phyloP scores from a whole-genome alignment of 257 asterid species.

The Coffea canephora region DNA sequence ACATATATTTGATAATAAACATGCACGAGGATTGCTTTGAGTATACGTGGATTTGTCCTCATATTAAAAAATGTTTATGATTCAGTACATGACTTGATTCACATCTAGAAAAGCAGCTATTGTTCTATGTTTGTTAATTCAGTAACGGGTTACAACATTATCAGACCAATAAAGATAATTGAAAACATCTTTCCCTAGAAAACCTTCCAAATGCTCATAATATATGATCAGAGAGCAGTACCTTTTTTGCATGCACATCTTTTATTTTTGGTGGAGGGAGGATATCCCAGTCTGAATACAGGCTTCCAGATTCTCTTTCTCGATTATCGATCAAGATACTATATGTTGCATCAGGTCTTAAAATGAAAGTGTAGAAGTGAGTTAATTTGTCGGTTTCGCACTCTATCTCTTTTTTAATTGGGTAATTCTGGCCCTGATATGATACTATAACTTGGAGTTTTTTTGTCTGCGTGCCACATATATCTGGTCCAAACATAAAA shows the following conservation, averaged over 20 bases:
- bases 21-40: neutral
- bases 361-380: constrained; percentile 82
- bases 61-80: neutral
- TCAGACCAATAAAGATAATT: neutral
- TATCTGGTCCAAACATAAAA: constrained; percentile 95
- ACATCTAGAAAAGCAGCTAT: neutral
- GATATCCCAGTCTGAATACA: constrained; percentile 90
- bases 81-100: neutral
- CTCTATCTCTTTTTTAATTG: constrained; percentile 80
- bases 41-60: neutral
- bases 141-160: neutral
- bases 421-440: constrained; percentile 85
- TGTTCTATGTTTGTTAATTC: neutral
- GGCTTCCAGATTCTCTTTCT: constrained; percentile 86
- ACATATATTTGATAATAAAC: neutral
- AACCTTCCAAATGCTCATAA: neutral
- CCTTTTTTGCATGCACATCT: constrained; percentile 72
- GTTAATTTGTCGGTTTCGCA: constrained; percentile 90
- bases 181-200: neutral
- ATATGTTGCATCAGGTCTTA: constrained; percentile 84
- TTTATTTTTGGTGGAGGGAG: constrained; percentile 85
- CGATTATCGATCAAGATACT: constrained; percentile 77
- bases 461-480: constrained; percentile 94
- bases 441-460: constrained; percentile 77
- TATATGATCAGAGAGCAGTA: constrained; percentile 16